A percentile compares a stretch with the other conserved stretches of the same genome.
phyloP scores from a whole-genome alignment of 2,329 filamentous ascomycete genomes.

The Exophiala phaeomuriformis region DNA sequence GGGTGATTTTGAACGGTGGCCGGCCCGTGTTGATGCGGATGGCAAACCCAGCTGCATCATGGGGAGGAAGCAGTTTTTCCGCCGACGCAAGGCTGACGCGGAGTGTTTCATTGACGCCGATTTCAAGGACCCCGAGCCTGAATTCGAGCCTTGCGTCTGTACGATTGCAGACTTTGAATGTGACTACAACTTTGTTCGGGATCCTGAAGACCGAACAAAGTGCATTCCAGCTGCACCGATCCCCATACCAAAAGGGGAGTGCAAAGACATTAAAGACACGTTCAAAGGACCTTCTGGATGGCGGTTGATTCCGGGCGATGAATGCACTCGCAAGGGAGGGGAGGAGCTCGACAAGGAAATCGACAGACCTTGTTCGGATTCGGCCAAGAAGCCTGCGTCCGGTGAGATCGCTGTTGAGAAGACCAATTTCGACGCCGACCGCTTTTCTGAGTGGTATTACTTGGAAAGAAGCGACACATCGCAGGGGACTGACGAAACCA shows the following conservation, averaged over 20 bases:
- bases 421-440: slow-evolving; percentile 55
- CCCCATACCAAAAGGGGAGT: slow-evolving; percentile 62
- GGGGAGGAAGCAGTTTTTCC: slow-evolving; percentile 87
- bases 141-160: slow-evolving; percentile 72
- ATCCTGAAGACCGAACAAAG: slow-evolving; percentile 53
- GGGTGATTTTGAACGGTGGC: slow-evolving; percentile 79
- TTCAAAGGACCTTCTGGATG: slow-evolving; percentile 86
- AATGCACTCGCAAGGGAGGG: slow-evolving; percentile 56
- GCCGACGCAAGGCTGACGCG: slow-evolving; percentile 74
- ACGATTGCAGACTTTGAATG: slow-evolving; percentile 85
- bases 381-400: slow-evolving; percentile 46
- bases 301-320: slow-evolving; percentile 79
- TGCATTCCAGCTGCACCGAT: slow-evolving; percentile 62
- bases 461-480: slow-evolving; percentile 67
- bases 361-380: slow-evolving; percentile 68
- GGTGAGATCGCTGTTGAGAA: slow-evolving; percentile 60
- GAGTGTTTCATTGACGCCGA: slow-evolving; percentile 83
- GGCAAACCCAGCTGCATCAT: slow-evolving; percentile 83
- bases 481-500: slow-evolving; percentile 62
- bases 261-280: slow-evolving; percentile 61
- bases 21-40: slow-evolving; percentile 70
- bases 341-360: slow-evolving; percentile 63
- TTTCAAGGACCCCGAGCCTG: slow-evolving; percentile 68
- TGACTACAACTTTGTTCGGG: slow-evolving; percentile 79
- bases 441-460: slow-evolving; percentile 59